These are phyloP conservation scores for Phytophthora rubi DNA, from an alignment of 352 stramenopile species.

Conservation along the genomic window DNA sequence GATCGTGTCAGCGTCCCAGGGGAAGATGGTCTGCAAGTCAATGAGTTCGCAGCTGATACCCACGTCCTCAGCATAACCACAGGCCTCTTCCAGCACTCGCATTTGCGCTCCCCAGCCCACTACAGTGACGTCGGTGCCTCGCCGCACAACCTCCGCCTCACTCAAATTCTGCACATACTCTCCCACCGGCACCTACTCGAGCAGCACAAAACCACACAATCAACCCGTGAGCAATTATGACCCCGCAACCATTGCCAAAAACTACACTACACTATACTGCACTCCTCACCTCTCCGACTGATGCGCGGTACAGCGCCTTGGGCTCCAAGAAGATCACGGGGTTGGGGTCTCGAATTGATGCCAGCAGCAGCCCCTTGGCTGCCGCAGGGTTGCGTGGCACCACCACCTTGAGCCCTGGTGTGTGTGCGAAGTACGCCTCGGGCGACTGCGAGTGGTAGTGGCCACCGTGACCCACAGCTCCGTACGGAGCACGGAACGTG, in stretches of 20 bases:
- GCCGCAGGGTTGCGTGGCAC: conserved; percentile 94
- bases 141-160: conserved; percentile 93
- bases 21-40: conserved; percentile 97
- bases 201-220: background rate
- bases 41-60: conserved; percentile 98
- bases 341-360: conserved; percentile 96
- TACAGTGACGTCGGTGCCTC: conserved; percentile 95
- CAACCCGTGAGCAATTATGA: conserved; percentile 10
- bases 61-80: conserved; percentile 88
- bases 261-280: background rate
- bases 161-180: conserved; percentile 96
- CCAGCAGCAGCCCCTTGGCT: conserved; percentile 97
- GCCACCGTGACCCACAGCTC: conserved; percentile 93
- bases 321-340: conserved; percentile 98
- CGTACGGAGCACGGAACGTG: conserved; percentile 95
- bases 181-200: conserved; percentile 84
- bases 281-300: conserved; percentile 89
- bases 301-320: conserved; percentile 97
- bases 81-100: conserved; percentile 84
- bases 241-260: background rate
- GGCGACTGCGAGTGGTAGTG: conserved; percentile 97
- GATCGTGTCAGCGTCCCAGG: conserved; percentile 96
- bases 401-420: conserved; percentile 96
- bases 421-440: conserved; percentile 98
- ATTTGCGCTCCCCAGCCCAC: conserved; percentile 95